Base-by-base conservation (phyloP, 2,329 filamentous ascomycete genomes). In the Monosporascus sp. region DNA sequence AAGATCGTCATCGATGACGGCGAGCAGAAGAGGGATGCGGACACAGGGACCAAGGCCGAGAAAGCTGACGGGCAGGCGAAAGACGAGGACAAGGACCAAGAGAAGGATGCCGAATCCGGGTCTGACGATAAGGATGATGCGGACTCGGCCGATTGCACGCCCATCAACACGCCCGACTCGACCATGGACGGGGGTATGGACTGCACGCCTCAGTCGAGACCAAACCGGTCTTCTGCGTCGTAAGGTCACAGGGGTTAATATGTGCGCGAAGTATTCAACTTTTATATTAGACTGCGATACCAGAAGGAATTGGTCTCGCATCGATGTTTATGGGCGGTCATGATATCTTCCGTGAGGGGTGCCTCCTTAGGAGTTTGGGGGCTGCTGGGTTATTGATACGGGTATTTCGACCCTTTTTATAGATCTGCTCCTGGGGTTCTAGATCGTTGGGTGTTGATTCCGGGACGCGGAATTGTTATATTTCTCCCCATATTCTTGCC, bases 1-100 rank as follows among this genome's bases (percentile, higher is more conserved):
- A 69, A 70, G 56, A 62, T 68, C 17, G 62, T 68, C 18, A 58
- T 63, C n/a, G 62, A 67, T 24, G 61, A 65, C 3, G 62, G 49
- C 18, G 45, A 53, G 15, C 58, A 59, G 39, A 45, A 53, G n/a
- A 44, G 56, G 31, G 55, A 15, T 15, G 38, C 2, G 9, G 52
- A 59, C 2, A 48, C 55, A 25, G 49, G 54, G 5, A 25, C 43
- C 1, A 49, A 52, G 3, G 53, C 53, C 11, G 52, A 56, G 39
- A 50, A 51, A 1, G 50, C 50, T 5, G 54, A 27, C 6, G 49
- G 49, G 14, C 24, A 18, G 1, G 25, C 37, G 8, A 57, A 61
- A 49, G 37, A 47, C 4, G 37, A 56, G 14, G 41, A 47, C 0
- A 45, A 52, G 20, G 51, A 54, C 5, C 61, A 65, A 24, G 17